Evolutionary conservation across 331 rosid genomes (phyloP).

Genomic region (Acacia concinna): DNA sequence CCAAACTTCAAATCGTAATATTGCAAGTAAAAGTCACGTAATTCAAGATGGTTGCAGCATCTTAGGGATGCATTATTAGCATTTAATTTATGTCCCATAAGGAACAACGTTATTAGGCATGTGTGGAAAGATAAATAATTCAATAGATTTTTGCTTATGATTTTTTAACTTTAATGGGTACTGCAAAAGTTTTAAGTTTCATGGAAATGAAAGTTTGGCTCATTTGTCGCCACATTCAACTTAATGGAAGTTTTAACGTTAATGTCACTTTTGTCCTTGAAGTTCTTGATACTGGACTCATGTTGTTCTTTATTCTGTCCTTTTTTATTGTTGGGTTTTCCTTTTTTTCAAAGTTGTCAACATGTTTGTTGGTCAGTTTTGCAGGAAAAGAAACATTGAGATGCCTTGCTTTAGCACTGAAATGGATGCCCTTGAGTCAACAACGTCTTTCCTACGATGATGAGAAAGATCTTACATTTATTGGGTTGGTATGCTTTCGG

Average conservation of each 20-base stretch:
- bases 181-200: background rate
- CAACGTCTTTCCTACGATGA: constrained; percentile 65
- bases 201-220: constrained; percentile 6
- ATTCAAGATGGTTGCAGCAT: background rate
- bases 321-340: background rate
- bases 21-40: background rate
- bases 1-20: background rate
- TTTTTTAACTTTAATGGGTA: background rate
- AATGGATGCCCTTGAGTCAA: constrained; percentile 75
- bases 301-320: background rate
- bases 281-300: constrained; percentile 15
- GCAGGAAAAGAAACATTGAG: constrained; percentile 96
- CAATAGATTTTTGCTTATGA: background rate
- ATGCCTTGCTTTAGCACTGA: constrained; percentile 90
- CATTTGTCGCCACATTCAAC: constrained; percentile 6
- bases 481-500: constrained; percentile 99
- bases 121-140: background rate
- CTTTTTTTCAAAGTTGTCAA: constrained; percentile 11
- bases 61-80: background rate
- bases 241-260: too few species aligned
- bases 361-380: constrained; percentile 62
- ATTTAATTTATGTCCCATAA: background rate
- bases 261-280: constrained; percentile 7
- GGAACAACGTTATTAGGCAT: background rate
- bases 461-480: constrained; percentile 91